phyloP scores from a whole-genome alignment of 306 rosid species.

The Cucurbita argyrosperma region DNA sequence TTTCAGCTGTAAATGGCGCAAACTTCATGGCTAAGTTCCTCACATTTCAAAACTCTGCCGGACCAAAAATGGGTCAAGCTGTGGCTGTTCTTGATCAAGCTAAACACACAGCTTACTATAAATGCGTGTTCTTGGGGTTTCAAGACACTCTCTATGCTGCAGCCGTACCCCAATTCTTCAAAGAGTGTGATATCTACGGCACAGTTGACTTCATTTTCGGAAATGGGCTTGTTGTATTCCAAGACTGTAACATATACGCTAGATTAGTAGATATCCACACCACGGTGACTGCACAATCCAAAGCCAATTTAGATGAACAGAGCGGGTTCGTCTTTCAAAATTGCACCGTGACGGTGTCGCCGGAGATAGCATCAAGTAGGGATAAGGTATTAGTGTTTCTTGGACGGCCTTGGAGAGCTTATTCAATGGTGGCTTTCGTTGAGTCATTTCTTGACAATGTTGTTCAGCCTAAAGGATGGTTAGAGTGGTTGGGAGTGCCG shows the following conservation, averaged over 20 bases:
- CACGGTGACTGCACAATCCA: background rate
- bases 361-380: background rate
- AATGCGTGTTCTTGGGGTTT: background rate
- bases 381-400: background rate
- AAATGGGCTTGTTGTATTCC: background rate
- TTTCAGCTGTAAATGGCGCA: background rate
- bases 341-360: background rate
- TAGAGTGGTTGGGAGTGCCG: background rate
- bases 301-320: background rate
- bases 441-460: background rate
- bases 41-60: background rate
- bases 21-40: background rate
- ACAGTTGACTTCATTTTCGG: background rate
- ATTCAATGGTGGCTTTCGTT: background rate
- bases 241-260: background rate
- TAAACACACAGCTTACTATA: background rate
- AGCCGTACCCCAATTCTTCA: background rate
- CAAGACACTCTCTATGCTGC: background rate
- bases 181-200: background rate
- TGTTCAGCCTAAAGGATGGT: background rate
- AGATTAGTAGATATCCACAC: background rate
- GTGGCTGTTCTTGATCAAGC: background rate
- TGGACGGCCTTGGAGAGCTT: background rate
- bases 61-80: background rate
- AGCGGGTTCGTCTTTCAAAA: background rate